Evolutionary conservation across 2,329 filamentous ascomycete species (phyloP).

Genomic region (Fusarium sp.): DNA sequence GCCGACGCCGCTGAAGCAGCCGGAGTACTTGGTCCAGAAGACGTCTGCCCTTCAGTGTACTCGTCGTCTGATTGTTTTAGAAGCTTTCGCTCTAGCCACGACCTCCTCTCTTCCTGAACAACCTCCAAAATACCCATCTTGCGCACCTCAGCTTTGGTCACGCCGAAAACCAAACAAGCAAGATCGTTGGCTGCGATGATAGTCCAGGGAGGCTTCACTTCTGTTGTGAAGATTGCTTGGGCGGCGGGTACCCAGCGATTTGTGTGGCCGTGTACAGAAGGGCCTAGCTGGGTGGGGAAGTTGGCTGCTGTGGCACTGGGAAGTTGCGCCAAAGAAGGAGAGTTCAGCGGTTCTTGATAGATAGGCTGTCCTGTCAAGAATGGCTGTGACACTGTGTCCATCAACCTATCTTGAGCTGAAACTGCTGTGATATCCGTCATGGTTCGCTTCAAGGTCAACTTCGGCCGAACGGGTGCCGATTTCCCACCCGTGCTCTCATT

Average conservation of each 20-base stretch:
- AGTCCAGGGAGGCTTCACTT: constrained; percentile 89
- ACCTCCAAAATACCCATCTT: constrained; percentile 96
- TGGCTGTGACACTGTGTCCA: constrained; percentile 86
- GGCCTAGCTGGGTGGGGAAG: constrained; percentile 61
- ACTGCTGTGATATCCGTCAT: constrained; percentile 84
- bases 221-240: constrained; percentile 98
- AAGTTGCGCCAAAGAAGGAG: constrained; percentile 55
- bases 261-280: constrained; percentile 84
- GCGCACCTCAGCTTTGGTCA: constrained; percentile 93
- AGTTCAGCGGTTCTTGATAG: constrained; percentile 54
- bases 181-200: constrained; percentile 96
- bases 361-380: constrained; percentile 65
- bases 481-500: constrained; percentile 63
- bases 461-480: constrained; percentile 68
- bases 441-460: constrained; percentile 79
- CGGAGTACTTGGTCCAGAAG: constrained; percentile 51
- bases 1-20: constrained; percentile 58
- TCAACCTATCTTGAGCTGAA: constrained; percentile 81
- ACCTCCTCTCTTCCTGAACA: constrained; percentile 86
- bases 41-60: constrained; percentile 45
- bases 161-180: constrained; percentile 97
- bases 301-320: constrained; percentile 55
- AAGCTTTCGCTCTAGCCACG: constrained; percentile 90
- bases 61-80: constrained; percentile 60
- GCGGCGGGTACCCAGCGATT: constrained; percentile 91